Evolutionary conservation across 768 basidiomycete genomes (phyloP), one percentile per base, ranked within the genome.

Genomic region (Crepidotus variabilis): DNA sequence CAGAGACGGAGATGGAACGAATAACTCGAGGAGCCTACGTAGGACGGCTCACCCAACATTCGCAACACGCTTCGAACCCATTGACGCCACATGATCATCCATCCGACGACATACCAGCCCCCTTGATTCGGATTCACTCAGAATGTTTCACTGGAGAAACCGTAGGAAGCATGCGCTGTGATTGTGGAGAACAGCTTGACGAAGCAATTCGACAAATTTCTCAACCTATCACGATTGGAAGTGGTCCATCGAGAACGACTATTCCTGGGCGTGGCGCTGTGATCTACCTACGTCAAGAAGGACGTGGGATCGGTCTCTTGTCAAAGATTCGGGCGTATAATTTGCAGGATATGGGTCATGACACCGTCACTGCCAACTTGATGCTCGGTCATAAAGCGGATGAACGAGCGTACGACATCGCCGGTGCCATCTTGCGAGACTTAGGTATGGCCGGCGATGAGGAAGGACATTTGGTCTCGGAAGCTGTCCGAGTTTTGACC

Each of bases 141-240:
- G 97, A 99, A 70, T 99, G 97, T 70, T 98, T 94, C 74, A 99
- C 97, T 0, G 97, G 97, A 24, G 97, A 98, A 72, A 98, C 95
- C 7, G 84, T 98, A 57, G 97, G 97, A 23, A 87, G 94, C 78
- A 94, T 97, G 90, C 88, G 97, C 32, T 99, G 97, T 68, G 97
- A 99, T 70, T 99, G 97, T 67, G 97, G 97, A 13, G 95, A 98
- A 72, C 97, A 99, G 70, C 80, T 99, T 3, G 95, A 98, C 72
- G 96, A 98, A 69, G 94, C 97, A n/a, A 86, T 98, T 59, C 83
- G 92, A 10, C 86, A 87, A 63, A 93, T 98, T 63, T 86, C 88
- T 13, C 80, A 84, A 68, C 84, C 91, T 47, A 79, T 88, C 63
- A 67, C 75, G 14, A 65, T 84, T 56, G 74, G 78, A 20, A 43